Percentiles rank a stretch among this genome's conserved stretches.
Conservation (phyloP, 768 basidiomycete genomes). For the Phlebiopsis gigantea region DNA sequence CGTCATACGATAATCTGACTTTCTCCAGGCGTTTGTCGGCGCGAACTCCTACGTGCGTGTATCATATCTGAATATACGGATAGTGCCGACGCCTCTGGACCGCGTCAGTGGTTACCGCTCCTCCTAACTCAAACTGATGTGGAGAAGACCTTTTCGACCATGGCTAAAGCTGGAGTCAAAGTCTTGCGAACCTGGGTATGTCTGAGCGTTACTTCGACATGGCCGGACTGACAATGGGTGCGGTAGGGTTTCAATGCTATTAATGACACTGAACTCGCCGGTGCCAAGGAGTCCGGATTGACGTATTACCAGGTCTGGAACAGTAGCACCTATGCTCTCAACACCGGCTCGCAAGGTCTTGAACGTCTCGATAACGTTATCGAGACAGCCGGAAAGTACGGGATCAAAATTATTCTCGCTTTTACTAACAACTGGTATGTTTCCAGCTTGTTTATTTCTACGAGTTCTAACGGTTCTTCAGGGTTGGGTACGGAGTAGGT, state of each 20-base stretch:
- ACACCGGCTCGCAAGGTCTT: slow-evolving; percentile 49
- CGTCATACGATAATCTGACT: neutral
- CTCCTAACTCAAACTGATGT: slow-evolving; percentile 44
- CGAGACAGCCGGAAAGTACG: slow-evolving; percentile 41
- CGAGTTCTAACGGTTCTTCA: slow-evolving; percentile 13
- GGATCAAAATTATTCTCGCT: slow-evolving; percentile 45
- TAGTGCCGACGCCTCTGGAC: too few species aligned
- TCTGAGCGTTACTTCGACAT: neutral
- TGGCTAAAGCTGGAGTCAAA: slow-evolving; percentile 43
- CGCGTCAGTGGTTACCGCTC: slow-evolving; percentile 60
- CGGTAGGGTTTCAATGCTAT: slow-evolving; percentile 36
- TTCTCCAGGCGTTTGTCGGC: slow-evolving; percentile 40
- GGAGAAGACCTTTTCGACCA: slow-evolving; percentile 42
- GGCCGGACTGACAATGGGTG: neutral
- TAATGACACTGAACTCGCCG: slow-evolving; percentile 37
- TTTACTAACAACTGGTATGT: slow-evolving; percentile 54
- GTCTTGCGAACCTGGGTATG: slow-evolving; percentile 51
- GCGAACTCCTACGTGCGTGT: slow-evolving; percentile 46
- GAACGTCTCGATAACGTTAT: slow-evolving; percentile 49
- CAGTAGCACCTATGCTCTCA: slow-evolving; percentile 40
- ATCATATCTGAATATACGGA: neutral
- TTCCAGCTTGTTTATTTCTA: neutral
- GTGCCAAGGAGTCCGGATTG: slow-evolving; percentile 35
- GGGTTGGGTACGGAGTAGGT: slow-evolving; percentile 54
- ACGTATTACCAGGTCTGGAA: slow-evolving; percentile 57